Evolutionary conservation across 805 yeast species (phyloP), one percentile per base, ranked within the genome.

Genomic region (Hanseniaspora jakobsenii): DNA sequence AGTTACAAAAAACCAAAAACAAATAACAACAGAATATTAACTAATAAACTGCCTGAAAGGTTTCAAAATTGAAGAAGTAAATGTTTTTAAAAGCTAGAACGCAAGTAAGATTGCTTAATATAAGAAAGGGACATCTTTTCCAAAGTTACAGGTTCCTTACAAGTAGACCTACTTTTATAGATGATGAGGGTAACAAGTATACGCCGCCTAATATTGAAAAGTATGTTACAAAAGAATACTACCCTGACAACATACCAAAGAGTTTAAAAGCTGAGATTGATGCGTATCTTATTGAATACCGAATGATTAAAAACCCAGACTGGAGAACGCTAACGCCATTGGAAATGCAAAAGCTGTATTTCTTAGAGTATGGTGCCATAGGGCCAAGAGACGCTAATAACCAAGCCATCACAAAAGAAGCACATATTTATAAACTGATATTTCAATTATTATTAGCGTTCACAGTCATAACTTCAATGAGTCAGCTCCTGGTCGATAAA

Each of bases 321-420:
- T 66, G 70, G 70, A 50, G 47, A 3, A 36, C 39, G 0, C 49
- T 66, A 50, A 44, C 60, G 2, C 17, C 9, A 1, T 48, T 49
- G 1, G 69, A 66, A 38, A 50, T 54, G 37, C 50, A 47, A 35
- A 61, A 62, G 1, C 49, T 59, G 5, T 65, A 65, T 47, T 62
- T 55, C 50, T 53, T 66, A 13, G 59, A 62, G 8, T 66, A 51
- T 39, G 70, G 70, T 1, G 50, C 53, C 10, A 63, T 64, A 62
- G 70, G 70, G 1, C 66, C 66, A 9, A 50, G 67, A 18, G 47
- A 55, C n/a, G 32, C 49, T 42, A 43, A 29, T 17, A 48, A 46
- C 13, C 45, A 47, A 32, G n/a, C n/a, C n/a, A 30, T 47, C 46
- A 42, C 45, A 12, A 44, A 38, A 21, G 44, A 30, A 40, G 44